Evolutionary conservation across 805 yeast genomes (phyloP).

Genomic region (Zygotorulaspora florentina): DNA sequence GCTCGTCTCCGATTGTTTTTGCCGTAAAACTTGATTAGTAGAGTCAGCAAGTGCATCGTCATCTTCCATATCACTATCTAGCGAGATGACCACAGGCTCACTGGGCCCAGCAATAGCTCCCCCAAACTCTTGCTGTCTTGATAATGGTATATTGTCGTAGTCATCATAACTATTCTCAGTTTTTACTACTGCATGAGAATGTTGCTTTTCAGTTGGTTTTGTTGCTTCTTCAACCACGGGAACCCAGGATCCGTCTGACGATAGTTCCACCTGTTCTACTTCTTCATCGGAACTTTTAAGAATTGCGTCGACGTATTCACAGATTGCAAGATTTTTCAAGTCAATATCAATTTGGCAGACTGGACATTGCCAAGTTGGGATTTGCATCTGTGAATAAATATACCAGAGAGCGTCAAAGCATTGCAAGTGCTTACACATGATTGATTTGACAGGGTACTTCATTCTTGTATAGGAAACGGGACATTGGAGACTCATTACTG

Average conservation of each 20-base stretch:
- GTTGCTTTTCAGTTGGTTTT: conserved; percentile 4
- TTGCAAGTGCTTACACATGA: conserved; percentile 71
- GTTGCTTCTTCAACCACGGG: conserved; percentile 32
- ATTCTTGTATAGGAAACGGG: conserved; percentile 74
- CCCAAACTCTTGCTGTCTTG: conserved; percentile 6
- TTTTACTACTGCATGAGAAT: conserved; percentile 12
- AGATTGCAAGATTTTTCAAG: conserved; percentile 59
- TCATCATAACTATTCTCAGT: conserved; percentile 21
- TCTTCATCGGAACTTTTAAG: conserved; percentile 49
- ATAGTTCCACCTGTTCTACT: conserved; percentile 62
- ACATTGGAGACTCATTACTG: conserved; percentile 65
- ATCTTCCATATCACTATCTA: conserved; percentile 49
- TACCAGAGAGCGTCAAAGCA: conserved; percentile 83
- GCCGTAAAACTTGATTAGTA: background rate
- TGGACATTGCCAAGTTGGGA: conserved; percentile 88
- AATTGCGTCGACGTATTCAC: conserved; percentile 68
- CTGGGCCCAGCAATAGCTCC: conserved; percentile 7
- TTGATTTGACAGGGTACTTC: conserved; percentile 65
- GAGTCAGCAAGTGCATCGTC: conserved; percentile 25
- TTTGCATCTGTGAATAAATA: conserved; percentile 68
- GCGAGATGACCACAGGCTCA: conserved; percentile 43
- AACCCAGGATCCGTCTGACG: conserved; percentile 72
- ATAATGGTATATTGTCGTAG: conserved; percentile 13
- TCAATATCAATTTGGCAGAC: conserved; percentile 57
- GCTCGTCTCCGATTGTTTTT: background rate